A percentile compares a stretch with the other conserved stretches of the same genome.
phyloP scores from a whole-genome alignment of 2,329 filamentous ascomycete species.

The Talaromyces funiculosus region DNA sequence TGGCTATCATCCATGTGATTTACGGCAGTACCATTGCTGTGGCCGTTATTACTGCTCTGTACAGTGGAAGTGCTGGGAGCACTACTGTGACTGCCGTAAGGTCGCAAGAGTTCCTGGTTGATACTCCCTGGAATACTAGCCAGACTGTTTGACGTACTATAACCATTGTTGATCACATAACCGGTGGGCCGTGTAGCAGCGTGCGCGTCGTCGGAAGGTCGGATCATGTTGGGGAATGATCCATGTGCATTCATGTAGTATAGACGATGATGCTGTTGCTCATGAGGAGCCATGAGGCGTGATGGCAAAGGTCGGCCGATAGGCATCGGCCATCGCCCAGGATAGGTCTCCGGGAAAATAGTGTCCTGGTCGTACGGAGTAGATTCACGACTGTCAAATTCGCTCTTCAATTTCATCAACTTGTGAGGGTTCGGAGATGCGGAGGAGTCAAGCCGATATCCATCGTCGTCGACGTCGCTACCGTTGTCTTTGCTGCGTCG shows the following conservation, averaged over 20 bases:
- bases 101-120: constrained; percentile 40
- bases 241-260: constrained; percentile 26
- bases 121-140: constrained; percentile 39
- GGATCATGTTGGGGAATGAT: constrained; percentile 31
- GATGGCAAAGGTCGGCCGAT: constrained; percentile 43
- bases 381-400: constrained; percentile 28
- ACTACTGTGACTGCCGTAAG: constrained; percentile 19
- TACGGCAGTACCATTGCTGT: not conserved
- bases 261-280: not conserved
- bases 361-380: constrained; percentile 30
- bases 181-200: constrained; percentile 34
- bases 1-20: constrained; percentile 26
- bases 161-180: constrained; percentile 23
- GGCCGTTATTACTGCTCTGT: constrained; percentile 34
- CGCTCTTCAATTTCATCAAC: constrained; percentile 22
- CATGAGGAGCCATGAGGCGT: not conserved
- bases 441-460: constrained; percentile 15
- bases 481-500: constrained; percentile 31
- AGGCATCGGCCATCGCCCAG: constrained; percentile 29
- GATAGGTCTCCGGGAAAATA: constrained; percentile 25
- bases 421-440: constrained; percentile 7
- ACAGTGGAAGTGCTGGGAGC: constrained; percentile 9
- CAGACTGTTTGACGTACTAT: constrained; percentile 30
- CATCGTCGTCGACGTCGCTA: constrained; percentile 36
- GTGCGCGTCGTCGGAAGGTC: constrained; percentile 37